Percentiles rank a stretch among this genome's conserved stretches.
These are phyloP conservation scores for Chlorella sp. DNA, from an alignment of 139 green algal genomes.

Conservation along the genomic window DNA sequence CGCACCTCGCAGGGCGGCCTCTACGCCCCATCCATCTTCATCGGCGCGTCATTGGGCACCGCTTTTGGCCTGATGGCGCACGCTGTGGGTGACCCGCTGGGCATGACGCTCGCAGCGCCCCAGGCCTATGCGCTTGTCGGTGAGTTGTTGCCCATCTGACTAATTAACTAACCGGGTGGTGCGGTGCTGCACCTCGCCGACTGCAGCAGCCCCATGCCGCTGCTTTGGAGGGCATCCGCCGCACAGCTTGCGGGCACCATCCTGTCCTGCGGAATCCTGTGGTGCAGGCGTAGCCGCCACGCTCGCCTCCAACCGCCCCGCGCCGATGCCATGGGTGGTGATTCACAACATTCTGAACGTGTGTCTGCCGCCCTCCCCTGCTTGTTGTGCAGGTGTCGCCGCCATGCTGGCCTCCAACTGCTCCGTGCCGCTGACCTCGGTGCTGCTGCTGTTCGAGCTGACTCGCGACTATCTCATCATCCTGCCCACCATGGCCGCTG, in stretches of 20 bases:
- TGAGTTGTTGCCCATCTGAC: background rate
- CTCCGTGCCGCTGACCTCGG: conserved; percentile 34
- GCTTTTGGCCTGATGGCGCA: conserved; percentile 52
- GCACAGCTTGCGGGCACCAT: background rate
- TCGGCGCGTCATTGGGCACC: conserved; percentile 67
- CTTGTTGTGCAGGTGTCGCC: conserved; percentile 69
- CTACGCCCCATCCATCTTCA: conserved; percentile 96
- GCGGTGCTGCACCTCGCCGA: too few relatives aligned
- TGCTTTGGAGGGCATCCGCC: background rate
- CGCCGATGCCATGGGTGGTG: too few relatives aligned
- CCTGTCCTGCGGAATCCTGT: background rate
- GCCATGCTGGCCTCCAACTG: conserved; percentile 69
- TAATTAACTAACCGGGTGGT: too few relatives aligned
- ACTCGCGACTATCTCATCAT: conserved; percentile 78
- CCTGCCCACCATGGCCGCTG: conserved; percentile 76
- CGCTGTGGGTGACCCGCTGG: conserved; percentile 27
- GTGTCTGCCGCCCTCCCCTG: too few relatives aligned
- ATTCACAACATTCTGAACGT: too few relatives aligned
- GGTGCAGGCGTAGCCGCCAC: background rate
- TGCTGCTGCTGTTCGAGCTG: conserved; percentile 42
- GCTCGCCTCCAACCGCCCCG: background rate
- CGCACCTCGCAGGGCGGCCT: conserved; percentile 83
- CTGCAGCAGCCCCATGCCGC: too few relatives aligned
- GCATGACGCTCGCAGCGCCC: conserved; percentile 46
- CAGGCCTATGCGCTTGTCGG: conserved; percentile 73